Base-by-base conservation (phyloP, 2,329 filamentous ascomycete genomes). In the Raffaelea deltoideospora region DNA sequence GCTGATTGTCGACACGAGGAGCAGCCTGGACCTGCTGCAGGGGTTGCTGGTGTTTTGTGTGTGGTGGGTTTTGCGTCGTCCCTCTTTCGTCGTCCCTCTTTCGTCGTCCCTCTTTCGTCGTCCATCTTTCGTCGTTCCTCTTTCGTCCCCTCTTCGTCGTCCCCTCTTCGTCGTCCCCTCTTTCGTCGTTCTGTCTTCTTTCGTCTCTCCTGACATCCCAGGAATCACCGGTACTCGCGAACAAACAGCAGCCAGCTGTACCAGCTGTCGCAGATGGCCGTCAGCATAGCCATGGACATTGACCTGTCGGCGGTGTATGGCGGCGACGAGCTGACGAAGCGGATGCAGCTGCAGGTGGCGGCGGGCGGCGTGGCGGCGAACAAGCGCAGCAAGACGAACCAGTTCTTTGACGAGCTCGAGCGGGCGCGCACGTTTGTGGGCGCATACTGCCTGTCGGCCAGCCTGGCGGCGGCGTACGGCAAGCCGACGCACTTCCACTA, bases 211-310 rank as follows among this genome's bases (percentile, higher is more conserved):
- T n/a, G 10, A 28, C 5, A 19, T 28, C 13, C 4, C 11, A 48
- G 44, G 45, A 41, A 48, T 18, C 43, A 47, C 14, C 39, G 35
- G 3, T 44, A 42, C 11, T 41, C 42, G 37, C 41, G 35, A n/a
- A 40, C 44, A 2, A 38, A 34, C 17, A 40, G 33, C 36, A 41
- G 29, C 15, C 44, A 47, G 35, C 33, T 48, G 22, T 48, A 47
- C 30, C 46, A 46, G 36, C 35, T 48, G 7, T 44, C 44, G 4
- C 45, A 47, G 33, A 42, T 45, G 1, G 45, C 45, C 20, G 44
- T 43, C 9, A 37, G 40, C 5, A 43, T 47, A 42, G 42, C 45
- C 6, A 38, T 42, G 3, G 44, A 46, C 17, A 32, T 48, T 26
- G 40, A 43, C 19, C 38, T 48, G 2, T 37, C 40, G 9, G 33